These are phyloP conservation scores for Orbilia blumenaviensis DNA, from an alignment of 2,329 filamentous ascomycete genomes.

Conservation along the genomic window DNA sequence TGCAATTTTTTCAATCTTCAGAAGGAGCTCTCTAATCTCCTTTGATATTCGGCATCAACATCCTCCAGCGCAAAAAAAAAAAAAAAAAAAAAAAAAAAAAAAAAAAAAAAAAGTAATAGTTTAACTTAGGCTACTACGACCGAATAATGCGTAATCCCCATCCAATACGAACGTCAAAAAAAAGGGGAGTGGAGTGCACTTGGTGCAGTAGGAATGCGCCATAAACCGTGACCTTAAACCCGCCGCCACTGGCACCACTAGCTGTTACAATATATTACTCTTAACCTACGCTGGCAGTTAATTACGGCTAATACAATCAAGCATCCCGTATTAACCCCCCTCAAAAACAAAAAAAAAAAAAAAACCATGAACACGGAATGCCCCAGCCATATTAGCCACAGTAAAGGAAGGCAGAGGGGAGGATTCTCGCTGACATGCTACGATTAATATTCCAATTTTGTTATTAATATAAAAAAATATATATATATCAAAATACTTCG, in stretches of 20 bases:
- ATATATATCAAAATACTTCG: background rate
- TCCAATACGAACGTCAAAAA: background rate
- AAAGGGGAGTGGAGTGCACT: background rate
- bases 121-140: background rate
- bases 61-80: background rate
- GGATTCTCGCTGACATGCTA: too few species aligned
- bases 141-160: background rate
- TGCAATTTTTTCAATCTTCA: background rate
- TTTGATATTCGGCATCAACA: conserved; percentile 16
- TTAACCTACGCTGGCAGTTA: too few species aligned
- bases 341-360: too few species aligned
- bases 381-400: conserved; percentile 24
- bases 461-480: background rate
- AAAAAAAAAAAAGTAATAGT: background rate
- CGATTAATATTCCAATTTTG: too few species aligned
- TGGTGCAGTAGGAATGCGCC: background rate
- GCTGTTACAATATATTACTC: too few species aligned
- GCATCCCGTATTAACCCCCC: too few species aligned
- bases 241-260: background rate
- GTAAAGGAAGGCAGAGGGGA: too few species aligned
- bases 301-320: conserved; percentile 7
- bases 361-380: conserved; percentile 1
- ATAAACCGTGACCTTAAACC: conserved; percentile 15
- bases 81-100: background rate
- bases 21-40: conserved; percentile 16